These are phyloP conservation scores for Recurvomyces mirabilis DNA, from an alignment of 495 filamentous ascomycete genomes.

Conservation along the genomic window DNA sequence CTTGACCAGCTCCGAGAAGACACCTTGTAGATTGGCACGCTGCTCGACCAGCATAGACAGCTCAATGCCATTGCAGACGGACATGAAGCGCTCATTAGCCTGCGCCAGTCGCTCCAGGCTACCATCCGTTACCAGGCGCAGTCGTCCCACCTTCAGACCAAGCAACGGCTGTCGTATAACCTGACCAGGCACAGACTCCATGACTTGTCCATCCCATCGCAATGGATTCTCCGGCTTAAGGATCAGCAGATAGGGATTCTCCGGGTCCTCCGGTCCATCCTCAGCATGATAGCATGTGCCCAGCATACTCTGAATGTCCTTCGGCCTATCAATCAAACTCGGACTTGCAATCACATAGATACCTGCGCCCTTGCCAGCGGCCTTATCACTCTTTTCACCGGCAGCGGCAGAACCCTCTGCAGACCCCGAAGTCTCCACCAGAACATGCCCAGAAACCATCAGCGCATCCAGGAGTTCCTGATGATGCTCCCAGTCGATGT, in stretches of 20 bases:
- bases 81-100: conserved; percentile 60
- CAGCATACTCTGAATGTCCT: conserved; percentile 74
- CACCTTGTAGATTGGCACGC: conserved; percentile 81
- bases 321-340: conserved; percentile 56
- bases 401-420: conserved; percentile 35
- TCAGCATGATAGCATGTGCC: conserved; percentile 80
- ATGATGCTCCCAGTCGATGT: conserved; percentile 52
- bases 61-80: conserved; percentile 44
- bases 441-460: conserved; percentile 76
- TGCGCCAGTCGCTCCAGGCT: conserved; percentile 67
- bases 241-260: conserved; percentile 71
- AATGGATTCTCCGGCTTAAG: conserved; percentile 70
- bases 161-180: conserved; percentile 64
- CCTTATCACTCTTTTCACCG: no score
- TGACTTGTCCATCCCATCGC: conserved; percentile 68
- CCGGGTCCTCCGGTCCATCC: conserved; percentile 54
- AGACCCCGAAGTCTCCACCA: conserved; percentile 48
- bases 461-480: conserved; percentile 68
- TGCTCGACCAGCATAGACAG: conserved; percentile 84
- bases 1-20: conserved; percentile 81
- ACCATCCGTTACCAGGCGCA: conserved; percentile 83
- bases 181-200: conserved; percentile 37
- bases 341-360: conserved; percentile 81
- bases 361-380: conserved; percentile 25
- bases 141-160: conserved; percentile 75